Percentiles rank a stretch among this genome's conserved stretches.
These are phyloP conservation scores for Haplosporangium sp. DNA, from an alignment of 371 early-diverging fungal species.

Conservation along the genomic window DNA sequence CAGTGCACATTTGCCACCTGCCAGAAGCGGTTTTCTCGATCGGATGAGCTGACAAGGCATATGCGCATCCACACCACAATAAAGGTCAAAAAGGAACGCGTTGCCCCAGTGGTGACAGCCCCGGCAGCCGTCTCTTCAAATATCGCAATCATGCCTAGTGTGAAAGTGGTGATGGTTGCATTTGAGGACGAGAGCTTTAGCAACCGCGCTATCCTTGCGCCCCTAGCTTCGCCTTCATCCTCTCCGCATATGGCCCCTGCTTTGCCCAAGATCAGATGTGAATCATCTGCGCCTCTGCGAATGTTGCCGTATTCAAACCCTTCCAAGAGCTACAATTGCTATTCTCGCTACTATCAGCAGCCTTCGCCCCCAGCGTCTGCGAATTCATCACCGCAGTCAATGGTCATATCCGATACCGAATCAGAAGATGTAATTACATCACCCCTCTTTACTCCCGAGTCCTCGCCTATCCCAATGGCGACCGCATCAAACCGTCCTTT, in stretches of 20 bases:
- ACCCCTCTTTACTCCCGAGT: slow-evolving; percentile 52
- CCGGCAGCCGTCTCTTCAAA: slow-evolving; percentile 7
- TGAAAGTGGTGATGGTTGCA: slow-evolving; percentile 24
- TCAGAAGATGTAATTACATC: neutral
- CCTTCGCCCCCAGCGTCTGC: slow-evolving; percentile 30
- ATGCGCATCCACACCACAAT: slow-evolving; percentile 73
- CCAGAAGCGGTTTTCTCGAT: slow-evolving; percentile 87
- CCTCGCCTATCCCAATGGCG: slow-evolving; percentile 39
- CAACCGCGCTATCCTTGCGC: neutral
- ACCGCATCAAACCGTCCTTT: neutral
- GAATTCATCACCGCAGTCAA: slow-evolving; percentile 43
- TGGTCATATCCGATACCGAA: slow-evolving; percentile 35
- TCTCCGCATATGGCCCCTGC: slow-evolving; percentile 17
- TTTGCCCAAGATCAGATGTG: neutral
- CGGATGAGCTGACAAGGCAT: slow-evolving; percentile 91
- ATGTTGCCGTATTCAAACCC: slow-evolving; percentile 25
- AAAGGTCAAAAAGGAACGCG: slow-evolving; percentile 19
- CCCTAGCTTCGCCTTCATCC: slow-evolving; percentile 19
- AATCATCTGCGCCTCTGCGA: slow-evolving; percentile 4
- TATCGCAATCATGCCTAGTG: slow-evolving; percentile 28
- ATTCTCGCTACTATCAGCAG: neutral
- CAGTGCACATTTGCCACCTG: slow-evolving; percentile 83
- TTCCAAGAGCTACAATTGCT: neutral
- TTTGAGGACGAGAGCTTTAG: slow-evolving; percentile 14
- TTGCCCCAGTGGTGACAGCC: neutral